Conservation (phyloP, 2,329 filamentous ascomycete genomes). For the Lasiodiplodia citricola region DNA sequence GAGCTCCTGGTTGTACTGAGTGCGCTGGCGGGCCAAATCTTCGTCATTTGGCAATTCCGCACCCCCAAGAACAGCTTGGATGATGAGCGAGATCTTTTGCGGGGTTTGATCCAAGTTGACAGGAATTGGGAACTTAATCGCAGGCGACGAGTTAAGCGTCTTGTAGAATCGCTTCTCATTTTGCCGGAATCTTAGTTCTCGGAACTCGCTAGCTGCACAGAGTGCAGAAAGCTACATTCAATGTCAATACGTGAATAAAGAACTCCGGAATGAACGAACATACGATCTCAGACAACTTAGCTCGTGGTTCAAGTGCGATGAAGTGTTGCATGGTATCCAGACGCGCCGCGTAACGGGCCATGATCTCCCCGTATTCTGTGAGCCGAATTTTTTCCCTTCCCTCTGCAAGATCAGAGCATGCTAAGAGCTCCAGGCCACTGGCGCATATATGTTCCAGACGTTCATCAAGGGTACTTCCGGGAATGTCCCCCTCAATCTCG, state of each 20-base stretch:
- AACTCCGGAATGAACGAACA: constrained; percentile 38
- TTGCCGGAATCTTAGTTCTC: constrained; percentile 71
- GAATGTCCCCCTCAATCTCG: constrained; percentile 61
- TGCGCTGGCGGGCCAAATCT: constrained; percentile 62
- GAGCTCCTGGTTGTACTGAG: constrained; percentile 66
- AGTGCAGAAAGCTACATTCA: constrained; percentile 65
- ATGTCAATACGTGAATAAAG: not conserved
- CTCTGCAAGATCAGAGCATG: constrained; percentile 64
- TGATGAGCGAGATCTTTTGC: constrained; percentile 78
- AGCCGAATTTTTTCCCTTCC: constrained; percentile 57
- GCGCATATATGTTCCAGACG: constrained; percentile 73
- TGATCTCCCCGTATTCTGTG: constrained; percentile 77
- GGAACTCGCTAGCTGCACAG: constrained; percentile 73
- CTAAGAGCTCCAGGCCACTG: constrained; percentile 69
- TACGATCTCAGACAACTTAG: constrained; percentile 72
- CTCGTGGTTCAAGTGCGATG: constrained; percentile 53
- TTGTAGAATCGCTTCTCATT: constrained; percentile 74
- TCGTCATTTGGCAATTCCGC: constrained; percentile 58
- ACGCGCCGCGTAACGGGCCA: constrained; percentile 81
- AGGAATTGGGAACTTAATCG: constrained; percentile 73
- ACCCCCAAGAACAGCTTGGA: constrained; percentile 76
- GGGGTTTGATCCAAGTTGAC: constrained; percentile 67
- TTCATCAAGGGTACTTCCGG: constrained; percentile 61
- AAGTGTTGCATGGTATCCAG: constrained; percentile 80
- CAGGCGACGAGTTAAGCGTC: constrained; percentile 70